Base-by-base conservation (phyloP, 2,329 filamentous ascomycete genomes). In the Penicillium vulpinum region DNA sequence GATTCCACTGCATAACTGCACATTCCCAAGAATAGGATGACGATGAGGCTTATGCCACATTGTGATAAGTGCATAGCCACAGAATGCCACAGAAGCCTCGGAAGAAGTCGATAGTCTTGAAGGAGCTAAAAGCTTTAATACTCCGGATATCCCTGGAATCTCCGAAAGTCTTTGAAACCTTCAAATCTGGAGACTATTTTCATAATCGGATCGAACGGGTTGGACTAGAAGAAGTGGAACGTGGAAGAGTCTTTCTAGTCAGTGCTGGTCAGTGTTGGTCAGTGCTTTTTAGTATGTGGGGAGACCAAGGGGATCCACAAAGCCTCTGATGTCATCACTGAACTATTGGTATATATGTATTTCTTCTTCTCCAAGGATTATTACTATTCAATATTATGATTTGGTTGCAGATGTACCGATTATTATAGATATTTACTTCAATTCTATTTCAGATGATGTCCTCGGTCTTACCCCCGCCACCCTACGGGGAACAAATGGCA, bases 401-500 rank as follows among this genome's bases (percentile, higher is more conserved):
- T 22, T 46, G 15, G 28, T 10, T 29, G 28, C 24, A 29, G 15
- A 39, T 38, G 31, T 35, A 35, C 6, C 9, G 2, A 43, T 31
- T 55, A 51, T 29, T 54, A 51, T 55, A 55, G 38, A 9, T 28
- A 21, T 35, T 36, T n/a, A 56, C 36, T 54, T 31, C 28, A 9
- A 28, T 51, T 9, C 29, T 18, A 24, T 22, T 39, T 5, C 22
- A 21, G 16, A 50, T 53, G 40, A 31, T 53, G 38, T 13, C 31
- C 16, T 16, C 41, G 28, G 6, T 21, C 24, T 35, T 50, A 5
- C 51, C 16, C n/a, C 57, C 51, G n/a, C 38, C 53, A 15, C 46
- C 55, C 16, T 44, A 39, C 3, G 62, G 62, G 6, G 60, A 57
- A n/a, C 56, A 54, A 13, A 97, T 99, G 93, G 94, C 93, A 76